phyloP scores from a whole-genome alignment of 163 green algal species.

The Trebouxia gelatinosa region DNA sequence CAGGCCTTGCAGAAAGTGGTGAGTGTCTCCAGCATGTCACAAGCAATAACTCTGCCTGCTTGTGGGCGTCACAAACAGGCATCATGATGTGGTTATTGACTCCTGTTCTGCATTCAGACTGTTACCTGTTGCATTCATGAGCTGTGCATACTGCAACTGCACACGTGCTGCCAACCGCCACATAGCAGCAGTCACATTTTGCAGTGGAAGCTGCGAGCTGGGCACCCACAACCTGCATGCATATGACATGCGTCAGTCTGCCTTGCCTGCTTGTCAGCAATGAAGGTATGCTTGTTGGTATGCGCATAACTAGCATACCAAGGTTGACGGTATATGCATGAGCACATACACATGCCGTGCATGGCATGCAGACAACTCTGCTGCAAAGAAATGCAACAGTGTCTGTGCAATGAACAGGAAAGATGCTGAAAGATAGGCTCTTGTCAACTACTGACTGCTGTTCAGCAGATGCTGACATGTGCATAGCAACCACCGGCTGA shows the following conservation, averaged over 20 bases:
- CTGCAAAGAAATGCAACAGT: too few species aligned
- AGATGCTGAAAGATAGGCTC: too few species aligned
- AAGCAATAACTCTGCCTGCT: too few species aligned
- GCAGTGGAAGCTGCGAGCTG: background rate
- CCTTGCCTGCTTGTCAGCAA: background rate
- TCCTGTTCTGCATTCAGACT: too few species aligned
- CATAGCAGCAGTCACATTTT: background rate
- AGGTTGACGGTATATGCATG: too few species aligned
- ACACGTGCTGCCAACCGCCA: too few species aligned
- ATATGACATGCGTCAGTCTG: background rate
- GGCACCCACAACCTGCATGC: constrained; percentile 13
- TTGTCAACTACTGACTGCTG: background rate
- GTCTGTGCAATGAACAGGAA: too few species aligned
- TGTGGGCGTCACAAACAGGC: too few species aligned
- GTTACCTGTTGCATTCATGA: constrained; percentile 10
- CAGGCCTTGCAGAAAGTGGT: background rate
- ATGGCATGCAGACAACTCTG: background rate
- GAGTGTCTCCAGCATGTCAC: background rate
- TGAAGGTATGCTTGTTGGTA: too few species aligned
- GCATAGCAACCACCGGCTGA: background rate
- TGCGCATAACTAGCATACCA: too few species aligned
- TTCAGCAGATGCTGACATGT: background rate
- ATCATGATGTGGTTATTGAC: too few species aligned
- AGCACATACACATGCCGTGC: too few species aligned
- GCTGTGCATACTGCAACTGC: background rate